A percentile compares a stretch with the other conserved stretches of the same genome.
Evolutionary conservation across 305 asterid species (phyloP).

Genomic region (Fraxinus baroniana): DNA sequence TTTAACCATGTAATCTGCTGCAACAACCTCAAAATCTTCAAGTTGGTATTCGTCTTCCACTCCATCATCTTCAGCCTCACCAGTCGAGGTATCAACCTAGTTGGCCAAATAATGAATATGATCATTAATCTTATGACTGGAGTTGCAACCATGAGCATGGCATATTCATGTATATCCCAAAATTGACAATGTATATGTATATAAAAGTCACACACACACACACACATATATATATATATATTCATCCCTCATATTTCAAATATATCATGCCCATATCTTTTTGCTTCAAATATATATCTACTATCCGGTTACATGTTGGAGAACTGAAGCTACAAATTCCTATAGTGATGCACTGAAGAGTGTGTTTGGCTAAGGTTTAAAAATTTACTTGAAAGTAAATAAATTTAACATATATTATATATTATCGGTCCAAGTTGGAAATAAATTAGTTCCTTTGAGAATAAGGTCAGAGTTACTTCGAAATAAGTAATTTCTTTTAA

Average conservation of each 20-base stretch:
- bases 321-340: neutral
- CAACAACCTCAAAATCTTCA: slow-evolving; percentile 82
- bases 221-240: neutral
- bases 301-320: neutral
- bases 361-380: neutral
- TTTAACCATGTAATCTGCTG: slow-evolving; percentile 85
- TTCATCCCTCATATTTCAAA: neutral
- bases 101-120: slow-evolving; percentile 11
- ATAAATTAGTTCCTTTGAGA: neutral
- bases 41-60: slow-evolving; percentile 96
- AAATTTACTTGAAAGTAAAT: neutral
- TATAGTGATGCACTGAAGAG: neutral
- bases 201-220: no score
- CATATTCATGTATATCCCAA: neutral
- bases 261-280: neutral
- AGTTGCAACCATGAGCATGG: neutral
- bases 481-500: neutral
- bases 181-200: neutral
- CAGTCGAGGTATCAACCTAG: slow-evolving; percentile 84
- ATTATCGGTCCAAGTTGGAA: neutral
- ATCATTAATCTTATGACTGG: neutral
- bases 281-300: neutral
- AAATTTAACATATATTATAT: neutral
- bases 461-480: neutral
- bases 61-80: slow-evolving; percentile 91